Base-by-base conservation (phyloP, 495 filamentous ascomycete species). In the Neurospora tetrasperma region DNA sequence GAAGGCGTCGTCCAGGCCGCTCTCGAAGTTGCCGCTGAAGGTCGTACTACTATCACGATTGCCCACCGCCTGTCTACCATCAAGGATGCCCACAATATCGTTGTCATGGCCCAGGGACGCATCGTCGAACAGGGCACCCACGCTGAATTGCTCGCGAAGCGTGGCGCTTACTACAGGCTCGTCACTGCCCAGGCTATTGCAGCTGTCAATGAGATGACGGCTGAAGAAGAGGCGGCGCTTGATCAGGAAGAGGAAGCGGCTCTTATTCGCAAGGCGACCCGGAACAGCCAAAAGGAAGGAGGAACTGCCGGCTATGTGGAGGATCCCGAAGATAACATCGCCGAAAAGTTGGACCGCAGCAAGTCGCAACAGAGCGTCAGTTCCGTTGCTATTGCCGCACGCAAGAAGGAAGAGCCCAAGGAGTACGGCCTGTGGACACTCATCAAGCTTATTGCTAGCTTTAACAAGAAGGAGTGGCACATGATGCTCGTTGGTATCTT, bases 21-120 rank as follows among this genome's bases (percentile, higher is more conserved):
- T 20, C 86, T 99, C 27, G 94, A 98, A 76, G 90, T 87, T 68
- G 96, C 94, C 44, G 88, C 94, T 14, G 86, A 91, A 75, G 96
- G 95, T n/a, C 89, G 96, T 38, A 99, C 96, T 1, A 98, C 96
- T 12, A 97, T 98, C 78, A 91, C 95, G 11, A 98, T 99, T 78
- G 96, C 96, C 38, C 96, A 99, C 80, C 89, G 96, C 70, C 85
- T 99, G 41, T 96, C 93, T 0, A 99, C 96, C 41, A 97, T 99
- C 84, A 95, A 91, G 81, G 88, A 91, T 72, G 95, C 94, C 0
- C 91, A 97, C 79, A 99, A 97, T 78, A 99, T 99, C 73, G 93
- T 98, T 20, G 94, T 97, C 75, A 93, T 99, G 90, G 86, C 89
- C 14, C 82, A 91, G 71, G 96, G 96, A 69, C 80, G 85, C 23